A percentile compares a stretch with the other conserved stretches of the same genome.
Conservation (phyloP, 352 stramenopile species). For the Phytophthora tentaculata region DNA sequence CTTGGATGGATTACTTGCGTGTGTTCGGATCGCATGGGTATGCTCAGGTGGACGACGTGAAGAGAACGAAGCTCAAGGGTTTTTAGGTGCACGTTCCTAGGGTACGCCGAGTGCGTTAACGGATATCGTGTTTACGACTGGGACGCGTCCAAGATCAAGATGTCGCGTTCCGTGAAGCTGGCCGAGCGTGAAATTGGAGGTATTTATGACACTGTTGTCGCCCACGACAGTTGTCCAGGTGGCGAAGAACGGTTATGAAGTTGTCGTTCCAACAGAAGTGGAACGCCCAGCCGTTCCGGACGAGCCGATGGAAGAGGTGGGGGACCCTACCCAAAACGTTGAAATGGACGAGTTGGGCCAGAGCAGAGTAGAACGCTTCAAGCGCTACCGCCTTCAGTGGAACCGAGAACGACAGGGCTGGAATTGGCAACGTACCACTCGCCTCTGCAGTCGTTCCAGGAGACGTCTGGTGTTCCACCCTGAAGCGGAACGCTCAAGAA, state of each 20-base stretch:
- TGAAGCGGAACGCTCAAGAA: not conserved
- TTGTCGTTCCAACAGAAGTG: not conserved
- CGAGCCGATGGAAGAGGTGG: not conserved
- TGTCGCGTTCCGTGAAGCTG: not conserved
- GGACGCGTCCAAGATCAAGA: not conserved
- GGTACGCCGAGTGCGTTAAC: not conserved
- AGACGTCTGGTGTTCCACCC: not conserved
- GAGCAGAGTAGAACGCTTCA: too few relatives aligned
- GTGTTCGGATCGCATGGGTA: not conserved
- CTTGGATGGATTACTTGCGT: not conserved
- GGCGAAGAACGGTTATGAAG: not conserved
- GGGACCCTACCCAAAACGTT: not conserved
- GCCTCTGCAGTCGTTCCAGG: not conserved
- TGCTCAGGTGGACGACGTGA: not conserved
- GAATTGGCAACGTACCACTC: not conserved
- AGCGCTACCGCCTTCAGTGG: too few relatives aligned
- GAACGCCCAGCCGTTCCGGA: not conserved
- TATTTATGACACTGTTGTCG: not conserved
- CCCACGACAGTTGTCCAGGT: not conserved
- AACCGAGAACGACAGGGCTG: not conserved
- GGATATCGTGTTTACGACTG: not conserved
- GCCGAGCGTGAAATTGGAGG: not conserved
- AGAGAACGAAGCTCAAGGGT: not conserved
- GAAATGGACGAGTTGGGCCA: not conserved
- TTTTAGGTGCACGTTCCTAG: not conserved